Base-by-base conservation (phyloP, 2,329 filamentous ascomycete species). In the Ophiostoma novo-ulmi region DNA sequence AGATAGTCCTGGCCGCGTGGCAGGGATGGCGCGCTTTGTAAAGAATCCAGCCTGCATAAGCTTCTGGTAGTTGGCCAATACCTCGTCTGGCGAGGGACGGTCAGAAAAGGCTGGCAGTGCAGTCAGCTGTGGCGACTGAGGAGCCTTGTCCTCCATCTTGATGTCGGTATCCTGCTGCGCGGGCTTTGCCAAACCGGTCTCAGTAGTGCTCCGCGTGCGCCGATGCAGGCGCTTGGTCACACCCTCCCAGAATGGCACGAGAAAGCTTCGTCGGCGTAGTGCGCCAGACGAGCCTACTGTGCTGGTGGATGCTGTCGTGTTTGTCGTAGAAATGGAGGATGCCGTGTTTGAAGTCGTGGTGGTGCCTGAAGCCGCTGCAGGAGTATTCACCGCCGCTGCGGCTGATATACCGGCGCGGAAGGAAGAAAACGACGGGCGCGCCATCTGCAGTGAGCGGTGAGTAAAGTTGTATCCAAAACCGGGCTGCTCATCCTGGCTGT, bases 21-120 rank as follows among this genome's bases (percentile, higher is more conserved):
- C 86, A 72, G 85, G 83, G 72, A 87, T 87, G 69, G 85, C 85
- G 73, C 87, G 85, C 35, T 83, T 80, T 66, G 83, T 80, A 76
- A 88, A 88, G 81, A 88, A 88, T 72, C 86, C 86, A 6, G 82
- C 82, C 2, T 84, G 82, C 74, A 88, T 81, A 71, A 88, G 81
- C 74, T 85, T 79, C 73, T 86, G 83, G 77, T 88, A 88, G 75
- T 81, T 87, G 72, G 83, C 82, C 75, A 86, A 74, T 69, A 88
- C 82, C 71, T 88, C 85, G 69, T 88, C 86, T 3, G 79, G 76
- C 5, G 79, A 76, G 38, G 78, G 80, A 58, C 78, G 78, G 70
- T 41, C 69, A 4, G 44, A n/a, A 13, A 26, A 11, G 1, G 22
- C 5, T 2, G 52, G 38, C 44, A 20, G 65, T n/a, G 36, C 31